A percentile compares a stretch with the other conserved stretches of the same genome.
Conservation (phyloP, 2,329 filamentous ascomycete genomes). For the Cladosporium halotolerans region DNA sequence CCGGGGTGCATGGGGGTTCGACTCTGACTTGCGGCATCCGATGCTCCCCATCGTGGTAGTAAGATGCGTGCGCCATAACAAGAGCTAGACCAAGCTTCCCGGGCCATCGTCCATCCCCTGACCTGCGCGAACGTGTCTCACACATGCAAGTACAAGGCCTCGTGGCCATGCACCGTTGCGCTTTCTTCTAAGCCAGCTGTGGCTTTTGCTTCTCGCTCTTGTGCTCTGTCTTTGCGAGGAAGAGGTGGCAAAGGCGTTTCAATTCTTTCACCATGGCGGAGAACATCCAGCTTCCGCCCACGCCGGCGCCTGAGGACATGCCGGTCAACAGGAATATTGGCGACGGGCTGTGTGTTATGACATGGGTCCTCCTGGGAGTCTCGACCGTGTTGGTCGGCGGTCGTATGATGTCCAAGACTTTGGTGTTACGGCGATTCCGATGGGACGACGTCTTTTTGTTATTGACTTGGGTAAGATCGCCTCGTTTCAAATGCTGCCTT, state of each 20-base stretch:
- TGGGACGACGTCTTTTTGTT: slow-evolving; percentile 3
- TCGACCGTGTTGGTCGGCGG: slow-evolving; percentile 2
- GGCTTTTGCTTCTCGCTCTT: neutral
- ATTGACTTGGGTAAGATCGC: slow-evolving; percentile 2
- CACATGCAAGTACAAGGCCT: too few species aligned
- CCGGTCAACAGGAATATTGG: neutral
- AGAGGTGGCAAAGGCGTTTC: neutral
- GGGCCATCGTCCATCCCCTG: too few species aligned
- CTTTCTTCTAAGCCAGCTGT: too few species aligned
- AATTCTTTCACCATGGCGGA: neutral
- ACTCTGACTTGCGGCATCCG: neutral
- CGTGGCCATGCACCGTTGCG: too few species aligned
- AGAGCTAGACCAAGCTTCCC: too few species aligned
- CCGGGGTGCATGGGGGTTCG: slow-evolving; percentile 1
- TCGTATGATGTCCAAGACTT: neutral
- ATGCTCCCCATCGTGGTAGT: too few species aligned
- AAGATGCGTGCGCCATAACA: too few species aligned
- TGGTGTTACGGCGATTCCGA: neutral
- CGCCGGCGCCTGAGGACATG: neutral
- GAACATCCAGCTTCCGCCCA: neutral
- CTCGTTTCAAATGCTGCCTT: neutral
- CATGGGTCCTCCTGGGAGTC: slow-evolving; percentile 5
- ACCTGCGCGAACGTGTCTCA: too few species aligned
- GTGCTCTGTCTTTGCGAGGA: neutral
- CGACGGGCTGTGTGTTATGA: slow-evolving; percentile 5